phyloP scores from a whole-genome alignment of 805 yeast genomes.

The Cyberlindnera petersonii region DNA sequence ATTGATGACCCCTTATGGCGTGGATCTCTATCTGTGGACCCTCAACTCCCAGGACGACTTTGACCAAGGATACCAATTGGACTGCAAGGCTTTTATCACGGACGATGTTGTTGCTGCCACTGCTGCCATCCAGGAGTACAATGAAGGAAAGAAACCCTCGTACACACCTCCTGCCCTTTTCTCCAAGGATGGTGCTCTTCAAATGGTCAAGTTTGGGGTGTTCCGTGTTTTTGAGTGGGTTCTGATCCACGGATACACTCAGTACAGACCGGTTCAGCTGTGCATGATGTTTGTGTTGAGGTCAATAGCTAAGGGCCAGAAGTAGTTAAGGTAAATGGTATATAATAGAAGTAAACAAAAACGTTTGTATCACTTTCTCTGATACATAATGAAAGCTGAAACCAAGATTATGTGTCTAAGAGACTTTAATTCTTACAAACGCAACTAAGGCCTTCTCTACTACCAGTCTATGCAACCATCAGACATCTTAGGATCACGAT shows the following conservation, averaged over 20 bases:
- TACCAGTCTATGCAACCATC: no score
- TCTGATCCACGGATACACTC: constrained; percentile 10
- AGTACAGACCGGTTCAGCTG: constrained; percentile 12
- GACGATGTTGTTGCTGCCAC: constrained; percentile 32
- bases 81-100: constrained; percentile 39
- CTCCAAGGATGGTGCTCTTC: constrained; percentile 6
- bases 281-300: constrained; percentile 1
- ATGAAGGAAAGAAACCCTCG: constrained; percentile 5
- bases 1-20: constrained; percentile 28
- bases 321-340: no score
- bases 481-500: no score
- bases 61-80: constrained; percentile 33
- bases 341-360: no score
- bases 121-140: constrained; percentile 10
- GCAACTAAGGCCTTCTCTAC: no score
- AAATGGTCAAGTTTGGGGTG: constrained; percentile 7
- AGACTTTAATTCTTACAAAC: no score
- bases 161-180: constrained; percentile 10
- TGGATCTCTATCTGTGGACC: constrained; percentile 50
- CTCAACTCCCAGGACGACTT: constrained; percentile 38
- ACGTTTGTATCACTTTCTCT: no score
- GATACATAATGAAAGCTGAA: no score
- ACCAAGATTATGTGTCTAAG: no score
- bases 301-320: constrained; percentile 14
- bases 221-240: constrained; percentile 24